phyloP scores from a whole-genome alignment of 352 stramenopile species.

The Phytophthora pistaciae region DNA sequence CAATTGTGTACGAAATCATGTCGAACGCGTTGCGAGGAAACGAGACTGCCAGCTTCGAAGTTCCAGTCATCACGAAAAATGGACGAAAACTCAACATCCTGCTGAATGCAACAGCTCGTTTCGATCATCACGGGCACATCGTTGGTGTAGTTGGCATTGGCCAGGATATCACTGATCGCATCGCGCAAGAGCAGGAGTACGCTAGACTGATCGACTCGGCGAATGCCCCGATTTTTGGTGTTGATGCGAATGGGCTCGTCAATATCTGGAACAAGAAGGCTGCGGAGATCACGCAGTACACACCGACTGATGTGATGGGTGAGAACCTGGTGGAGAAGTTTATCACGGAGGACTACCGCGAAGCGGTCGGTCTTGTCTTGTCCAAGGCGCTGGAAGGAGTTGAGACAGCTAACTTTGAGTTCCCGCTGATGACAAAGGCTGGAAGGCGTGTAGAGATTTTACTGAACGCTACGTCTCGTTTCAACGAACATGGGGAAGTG shows the following conservation, averaged over 20 bases:
- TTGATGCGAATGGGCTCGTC: constrained; percentile 67
- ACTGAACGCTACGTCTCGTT: constrained; percentile 73
- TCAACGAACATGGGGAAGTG: constrained; percentile 67
- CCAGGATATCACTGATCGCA: constrained; percentile 79
- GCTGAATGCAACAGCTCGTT: constrained; percentile 78
- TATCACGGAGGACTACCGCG: constrained; percentile 65
- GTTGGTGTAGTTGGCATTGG: constrained; percentile 79
- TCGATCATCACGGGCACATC: constrained; percentile 71
- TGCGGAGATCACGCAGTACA: constrained; percentile 79
- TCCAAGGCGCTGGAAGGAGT: constrained; percentile 59
- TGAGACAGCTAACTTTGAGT: constrained; percentile 79
- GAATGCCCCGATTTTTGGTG: constrained; percentile 90
- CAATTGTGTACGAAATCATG: constrained; percentile 76
- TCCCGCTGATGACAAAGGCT: constrained; percentile 78
- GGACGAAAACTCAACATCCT: constrained; percentile 76
- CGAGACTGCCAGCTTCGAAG: constrained; percentile 78
- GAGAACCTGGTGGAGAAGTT: constrained; percentile 70
- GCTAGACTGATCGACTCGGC: constrained; percentile 72
- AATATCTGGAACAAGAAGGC: constrained; percentile 83
- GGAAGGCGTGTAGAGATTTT: constrained; percentile 75
- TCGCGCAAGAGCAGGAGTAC: constrained; percentile 68
- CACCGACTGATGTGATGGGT: constrained; percentile 64
- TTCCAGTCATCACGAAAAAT: constrained; percentile 77
- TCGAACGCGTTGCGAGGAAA: constrained; percentile 65
- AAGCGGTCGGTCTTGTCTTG: constrained; percentile 55